A percentile compares a stretch with the other conserved stretches of the same genome.
phyloP scores from a whole-genome alignment of 208 protist species.

The Acanthamoeba lenticulata region DNA sequence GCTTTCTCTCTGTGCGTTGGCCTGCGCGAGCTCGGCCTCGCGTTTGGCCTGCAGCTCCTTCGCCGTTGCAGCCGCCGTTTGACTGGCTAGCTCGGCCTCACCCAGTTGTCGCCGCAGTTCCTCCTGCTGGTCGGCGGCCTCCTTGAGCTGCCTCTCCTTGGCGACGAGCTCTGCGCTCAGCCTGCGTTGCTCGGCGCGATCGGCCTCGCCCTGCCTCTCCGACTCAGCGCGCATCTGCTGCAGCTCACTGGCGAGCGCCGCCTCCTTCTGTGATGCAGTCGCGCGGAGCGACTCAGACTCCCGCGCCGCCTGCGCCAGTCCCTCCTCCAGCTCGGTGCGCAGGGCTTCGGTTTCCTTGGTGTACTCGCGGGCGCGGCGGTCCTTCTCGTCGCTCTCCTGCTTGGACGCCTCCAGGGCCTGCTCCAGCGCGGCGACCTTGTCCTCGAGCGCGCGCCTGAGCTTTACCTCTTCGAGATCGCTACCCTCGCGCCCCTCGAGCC shows the following conservation, averaged over 20 bases:
- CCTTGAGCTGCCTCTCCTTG: not conserved
- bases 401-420: not conserved
- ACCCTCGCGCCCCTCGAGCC: slow-evolving; percentile 5
- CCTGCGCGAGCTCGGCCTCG: not conserved
- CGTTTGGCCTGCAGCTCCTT: not conserved
- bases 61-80: not conserved
- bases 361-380: not conserved
- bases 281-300: not conserved
- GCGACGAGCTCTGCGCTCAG: not conserved
- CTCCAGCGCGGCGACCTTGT: not conserved
- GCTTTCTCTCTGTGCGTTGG: not conserved
- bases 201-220: not conserved
- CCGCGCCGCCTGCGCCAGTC: not conserved
- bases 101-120: not conserved
- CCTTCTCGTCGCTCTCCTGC: slow-evolving; percentile 13
- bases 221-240: not conserved
- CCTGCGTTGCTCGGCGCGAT: not conserved
- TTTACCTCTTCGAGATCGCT: slow-evolving; percentile 12
- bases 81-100: not conserved
- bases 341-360: not conserved
- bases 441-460: not conserved
- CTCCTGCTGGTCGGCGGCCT: not conserved
- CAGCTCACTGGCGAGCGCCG: not conserved
- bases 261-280: not conserved
- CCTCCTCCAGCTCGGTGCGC: not conserved